Evolutionary conservation across 352 stramenopile species (phyloP).

Genomic region (Pythium phragmitis): DNA sequence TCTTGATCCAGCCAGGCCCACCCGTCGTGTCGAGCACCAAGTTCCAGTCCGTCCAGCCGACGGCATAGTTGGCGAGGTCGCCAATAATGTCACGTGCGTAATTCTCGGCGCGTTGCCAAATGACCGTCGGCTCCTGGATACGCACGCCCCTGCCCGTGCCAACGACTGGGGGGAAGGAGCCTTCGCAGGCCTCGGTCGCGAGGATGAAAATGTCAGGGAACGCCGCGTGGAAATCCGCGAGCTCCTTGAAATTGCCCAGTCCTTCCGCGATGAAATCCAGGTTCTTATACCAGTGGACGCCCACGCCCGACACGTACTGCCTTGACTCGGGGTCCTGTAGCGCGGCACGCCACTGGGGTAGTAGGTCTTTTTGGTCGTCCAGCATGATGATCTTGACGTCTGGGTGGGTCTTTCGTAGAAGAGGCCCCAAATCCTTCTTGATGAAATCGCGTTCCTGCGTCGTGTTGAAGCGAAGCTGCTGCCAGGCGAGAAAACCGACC

Average conservation of each 20-base stretch:
- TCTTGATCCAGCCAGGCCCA: slow-evolving; percentile 74
- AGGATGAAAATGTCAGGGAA: slow-evolving; percentile 82
- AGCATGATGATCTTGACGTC: slow-evolving; percentile 74
- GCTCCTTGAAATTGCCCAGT: slow-evolving; percentile 43
- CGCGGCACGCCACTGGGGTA: slow-evolving; percentile 43
- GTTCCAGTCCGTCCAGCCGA: slow-evolving; percentile 90
- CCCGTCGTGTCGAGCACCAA: slow-evolving; percentile 67
- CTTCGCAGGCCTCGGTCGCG: slow-evolving; percentile 74
- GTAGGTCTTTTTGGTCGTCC: slow-evolving; percentile 78
- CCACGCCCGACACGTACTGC: slow-evolving; percentile 80
- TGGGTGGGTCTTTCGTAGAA: slow-evolving; percentile 61
- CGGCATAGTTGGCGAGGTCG: slow-evolving; percentile 76
- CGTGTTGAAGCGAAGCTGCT: slow-evolving; percentile 50
- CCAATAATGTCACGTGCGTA: slow-evolving; percentile 87
- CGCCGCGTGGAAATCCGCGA: slow-evolving; percentile 50
- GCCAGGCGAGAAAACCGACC: slow-evolving; percentile 46
- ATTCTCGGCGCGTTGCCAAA: slow-evolving; percentile 73
- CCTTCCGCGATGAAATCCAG: slow-evolving; percentile 46
- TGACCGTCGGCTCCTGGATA: slow-evolving; percentile 37
- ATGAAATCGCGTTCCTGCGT: slow-evolving; percentile 65
- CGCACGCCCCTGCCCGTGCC: slow-evolving; percentile 51
- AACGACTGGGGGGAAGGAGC: slow-evolving; percentile 49
- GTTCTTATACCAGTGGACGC: slow-evolving; percentile 88
- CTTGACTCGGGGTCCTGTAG: slow-evolving; percentile 46
- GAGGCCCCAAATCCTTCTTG: slow-evolving; percentile 72